Evolutionary conservation across 106 monocot genomes (phyloP).

Genomic region (Posidonia australis): DNA sequence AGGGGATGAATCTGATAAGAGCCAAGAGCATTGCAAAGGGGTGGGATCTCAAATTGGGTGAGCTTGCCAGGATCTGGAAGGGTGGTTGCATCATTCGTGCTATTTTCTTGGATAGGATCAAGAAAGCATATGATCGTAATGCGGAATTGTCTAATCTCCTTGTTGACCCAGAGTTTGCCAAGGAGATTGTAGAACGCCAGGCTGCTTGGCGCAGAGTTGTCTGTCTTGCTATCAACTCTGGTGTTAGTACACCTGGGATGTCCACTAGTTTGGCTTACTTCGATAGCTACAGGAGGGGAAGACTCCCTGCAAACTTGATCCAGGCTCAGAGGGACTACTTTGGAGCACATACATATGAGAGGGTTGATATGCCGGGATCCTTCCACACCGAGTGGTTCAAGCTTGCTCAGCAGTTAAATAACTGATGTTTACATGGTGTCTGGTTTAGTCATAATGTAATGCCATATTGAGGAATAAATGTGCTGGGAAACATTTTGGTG

Average conservation of each 20-base stretch:
- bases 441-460: too few relatives aligned
- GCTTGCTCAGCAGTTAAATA: conserved; percentile 9
- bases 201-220: conserved; percentile 23
- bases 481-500: too few relatives aligned
- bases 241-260: conserved; percentile 21
- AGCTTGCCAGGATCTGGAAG: conserved; percentile 22
- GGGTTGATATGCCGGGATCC: conserved; percentile 15
- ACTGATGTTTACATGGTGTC: not conserved
- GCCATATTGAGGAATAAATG: too few relatives aligned
- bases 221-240: conserved; percentile 12
- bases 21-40: conserved; percentile 16
- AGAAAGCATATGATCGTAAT: conserved; percentile 19
- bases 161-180: conserved; percentile 14
- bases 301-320: conserved; percentile 21
- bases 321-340: conserved; percentile 27
- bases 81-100: conserved; percentile 26
- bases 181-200: conserved; percentile 17
- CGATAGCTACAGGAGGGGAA: conserved; percentile 19
- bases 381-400: conserved; percentile 26
- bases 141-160: conserved; percentile 9
- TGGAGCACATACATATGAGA: conserved; percentile 25
- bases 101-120: conserved; percentile 23
- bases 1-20: conserved; percentile 22
- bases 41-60: conserved; percentile 19
- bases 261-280: conserved; percentile 18